phyloP scores from a whole-genome alignment of 495 filamentous ascomycete species.

The Penicillium fimorum region DNA sequence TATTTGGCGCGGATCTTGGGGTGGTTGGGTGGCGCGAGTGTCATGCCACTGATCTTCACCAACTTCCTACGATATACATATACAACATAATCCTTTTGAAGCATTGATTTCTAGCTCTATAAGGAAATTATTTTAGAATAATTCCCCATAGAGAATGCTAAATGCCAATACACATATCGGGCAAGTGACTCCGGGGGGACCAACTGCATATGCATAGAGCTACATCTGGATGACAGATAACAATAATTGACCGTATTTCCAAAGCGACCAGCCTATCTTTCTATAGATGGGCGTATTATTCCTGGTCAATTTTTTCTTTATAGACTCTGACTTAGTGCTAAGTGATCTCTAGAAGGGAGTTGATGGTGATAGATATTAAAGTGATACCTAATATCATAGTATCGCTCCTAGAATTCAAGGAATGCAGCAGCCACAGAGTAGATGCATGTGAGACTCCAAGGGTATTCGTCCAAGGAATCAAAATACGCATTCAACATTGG shows the following conservation, averaged over 20 bases:
- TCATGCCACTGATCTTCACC: slow-evolving; percentile 6
- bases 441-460: not conserved
- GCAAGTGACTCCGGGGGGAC: not conserved
- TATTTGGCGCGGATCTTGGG: not conserved
- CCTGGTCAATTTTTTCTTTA: not conserved
- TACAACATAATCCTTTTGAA: no score
- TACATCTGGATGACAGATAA: no score
- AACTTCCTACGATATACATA: not conserved
- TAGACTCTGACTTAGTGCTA: not conserved
- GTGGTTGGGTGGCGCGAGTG: slow-evolving; percentile 1
- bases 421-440: not conserved
- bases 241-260: not conserved
- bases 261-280: no score
- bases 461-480: not conserved
- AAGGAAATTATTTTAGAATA: no score
- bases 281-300: no score
- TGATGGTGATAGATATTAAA: not conserved
- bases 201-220: not conserved
- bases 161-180: not conserved
- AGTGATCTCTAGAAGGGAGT: not conserved
- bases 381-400: not conserved
- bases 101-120: no score
- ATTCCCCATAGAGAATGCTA: no score
- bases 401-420: not conserved
- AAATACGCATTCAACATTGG: not conserved